These are phyloP conservation scores for Fusarium armeniacum DNA, from an alignment of 2,329 filamentous ascomycete species.

Conservation along the genomic window DNA sequence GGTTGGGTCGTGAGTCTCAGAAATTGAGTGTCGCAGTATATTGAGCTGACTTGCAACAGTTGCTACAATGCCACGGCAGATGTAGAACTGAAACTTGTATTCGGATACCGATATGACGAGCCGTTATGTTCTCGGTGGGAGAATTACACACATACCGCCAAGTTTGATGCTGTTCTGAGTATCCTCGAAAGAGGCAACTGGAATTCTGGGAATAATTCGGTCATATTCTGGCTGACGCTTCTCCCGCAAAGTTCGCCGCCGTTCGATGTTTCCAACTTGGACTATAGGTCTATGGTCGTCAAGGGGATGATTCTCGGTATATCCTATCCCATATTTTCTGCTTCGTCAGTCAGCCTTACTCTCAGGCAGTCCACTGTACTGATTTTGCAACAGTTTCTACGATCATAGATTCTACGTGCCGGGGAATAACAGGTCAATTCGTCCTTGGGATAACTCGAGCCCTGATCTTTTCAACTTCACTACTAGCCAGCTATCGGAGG, in stretches of 20 bases:
- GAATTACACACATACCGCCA: background rate
- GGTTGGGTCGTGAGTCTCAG: constrained; percentile 12
- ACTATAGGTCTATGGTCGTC: fast-evolving
- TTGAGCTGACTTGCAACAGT: background rate
- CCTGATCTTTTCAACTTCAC: constrained; percentile 10
- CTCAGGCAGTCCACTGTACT: background rate
- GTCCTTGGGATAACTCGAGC: background rate
- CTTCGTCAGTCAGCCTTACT: background rate
- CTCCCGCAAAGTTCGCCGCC: background rate
- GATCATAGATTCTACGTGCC: background rate
- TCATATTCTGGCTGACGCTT: constrained; percentile 2
- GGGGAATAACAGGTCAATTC: too few relatives aligned
- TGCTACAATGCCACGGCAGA: constrained; percentile 17
- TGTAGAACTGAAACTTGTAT: background rate
- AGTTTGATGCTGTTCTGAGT: background rate
- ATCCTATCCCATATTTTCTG: background rate
- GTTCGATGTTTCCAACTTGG: background rate
- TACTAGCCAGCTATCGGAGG: background rate
- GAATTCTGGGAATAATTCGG: constrained; percentile 2
- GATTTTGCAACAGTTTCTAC: background rate
- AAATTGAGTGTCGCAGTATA: fast-evolving
- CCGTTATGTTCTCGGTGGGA: background rate
- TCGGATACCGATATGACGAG: background rate
- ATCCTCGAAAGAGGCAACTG: background rate
- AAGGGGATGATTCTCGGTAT: background rate